Conservation (phyloP, 345 rosid species). For the Capsella bursapastoris region DNA sequence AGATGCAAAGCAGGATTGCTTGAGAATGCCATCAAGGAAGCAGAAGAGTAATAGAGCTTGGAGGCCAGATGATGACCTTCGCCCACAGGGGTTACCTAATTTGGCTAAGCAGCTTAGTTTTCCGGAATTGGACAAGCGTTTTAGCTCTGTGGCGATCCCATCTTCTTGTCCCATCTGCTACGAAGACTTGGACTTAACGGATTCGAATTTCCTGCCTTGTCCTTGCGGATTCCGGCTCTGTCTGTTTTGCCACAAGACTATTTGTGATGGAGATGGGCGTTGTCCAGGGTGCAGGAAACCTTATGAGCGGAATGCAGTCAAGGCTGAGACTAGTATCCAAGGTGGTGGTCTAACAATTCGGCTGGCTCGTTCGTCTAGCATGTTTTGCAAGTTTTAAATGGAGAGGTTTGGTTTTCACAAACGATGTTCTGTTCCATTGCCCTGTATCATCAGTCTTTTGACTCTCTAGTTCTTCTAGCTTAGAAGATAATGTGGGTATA, state of each 20-base stretch:
- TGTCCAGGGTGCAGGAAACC: constrained; percentile 97
- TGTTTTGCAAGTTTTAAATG: constrained; percentile 75
- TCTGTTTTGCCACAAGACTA: constrained; percentile 94
- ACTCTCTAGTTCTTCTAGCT: constrained; percentile 44
- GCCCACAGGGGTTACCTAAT: constrained; percentile 85
- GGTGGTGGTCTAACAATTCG: constrained; percentile 62
- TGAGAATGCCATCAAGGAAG: constrained; percentile 40
- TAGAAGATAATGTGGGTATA: constrained; percentile 53
- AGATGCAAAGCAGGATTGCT: constrained; percentile 42
- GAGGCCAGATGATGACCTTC: constrained; percentile 77
- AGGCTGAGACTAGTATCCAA: constrained; percentile 58
- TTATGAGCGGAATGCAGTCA: constrained; percentile 53
- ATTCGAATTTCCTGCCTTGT: constrained; percentile 85
- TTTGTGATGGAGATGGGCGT: constrained; percentile 92
- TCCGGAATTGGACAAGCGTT: constrained; percentile 51
- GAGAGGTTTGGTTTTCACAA: constrained; percentile 41
- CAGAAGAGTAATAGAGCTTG: constrained; percentile 60
- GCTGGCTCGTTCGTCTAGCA: constrained; percentile 78
- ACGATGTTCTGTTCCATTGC: constrained; percentile 47
- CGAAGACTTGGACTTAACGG: constrained; percentile 88
- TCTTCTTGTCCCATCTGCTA: constrained; percentile 77
- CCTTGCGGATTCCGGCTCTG: constrained; percentile 87
- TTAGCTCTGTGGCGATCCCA: constrained; percentile 45
- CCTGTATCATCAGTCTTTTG: constrained; percentile 45
- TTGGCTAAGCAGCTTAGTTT: constrained; percentile 72